Evolutionary conservation across 257 asterid species (phyloP).

Genomic region (Gentiana dahurica): DNA sequence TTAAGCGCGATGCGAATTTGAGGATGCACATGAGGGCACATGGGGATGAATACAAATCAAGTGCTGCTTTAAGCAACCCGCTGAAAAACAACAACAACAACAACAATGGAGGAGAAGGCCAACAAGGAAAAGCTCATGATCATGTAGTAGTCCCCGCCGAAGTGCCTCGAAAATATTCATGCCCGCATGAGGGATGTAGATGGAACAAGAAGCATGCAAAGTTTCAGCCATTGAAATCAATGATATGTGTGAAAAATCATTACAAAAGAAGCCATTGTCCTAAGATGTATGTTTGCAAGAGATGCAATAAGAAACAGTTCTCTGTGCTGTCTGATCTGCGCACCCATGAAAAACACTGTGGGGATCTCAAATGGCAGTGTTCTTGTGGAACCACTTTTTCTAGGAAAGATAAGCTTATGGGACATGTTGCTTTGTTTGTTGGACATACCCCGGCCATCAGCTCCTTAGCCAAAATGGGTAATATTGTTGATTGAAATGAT

Average conservation of each 20-base stretch:
- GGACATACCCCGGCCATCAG: slow-evolving; percentile 48
- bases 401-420: slow-evolving; percentile 74
- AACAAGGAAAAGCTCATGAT: no score
- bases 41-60: slow-evolving; percentile 71
- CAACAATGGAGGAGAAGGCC: neutral
- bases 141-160: neutral
- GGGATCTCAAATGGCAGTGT: slow-evolving; percentile 66
- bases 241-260: slow-evolving; percentile 80
- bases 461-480: slow-evolving; percentile 23
- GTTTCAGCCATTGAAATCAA: slow-evolving; percentile 66
- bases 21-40: slow-evolving; percentile 94
- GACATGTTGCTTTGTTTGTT: slow-evolving; percentile 53
- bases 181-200: slow-evolving; percentile 77
- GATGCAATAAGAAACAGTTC: slow-evolving; percentile 53
- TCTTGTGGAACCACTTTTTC: slow-evolving; percentile 75
- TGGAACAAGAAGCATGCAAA: slow-evolving; percentile 61
- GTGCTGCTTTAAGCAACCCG: slow-evolving; percentile 39
- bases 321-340: slow-evolving; percentile 66
- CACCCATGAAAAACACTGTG: slow-evolving; percentile 85
- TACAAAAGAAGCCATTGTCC: slow-evolving; percentile 83
- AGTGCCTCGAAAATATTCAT: slow-evolving; percentile 42
- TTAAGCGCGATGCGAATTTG: slow-evolving; percentile 77
- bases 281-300: slow-evolving; percentile 65
- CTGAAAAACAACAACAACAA: slow-evolving; percentile 11
- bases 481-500: neutral